phyloP scores from a whole-genome alignment of 2,329 filamentous ascomycete genomes.

The Apiospora hydei region DNA sequence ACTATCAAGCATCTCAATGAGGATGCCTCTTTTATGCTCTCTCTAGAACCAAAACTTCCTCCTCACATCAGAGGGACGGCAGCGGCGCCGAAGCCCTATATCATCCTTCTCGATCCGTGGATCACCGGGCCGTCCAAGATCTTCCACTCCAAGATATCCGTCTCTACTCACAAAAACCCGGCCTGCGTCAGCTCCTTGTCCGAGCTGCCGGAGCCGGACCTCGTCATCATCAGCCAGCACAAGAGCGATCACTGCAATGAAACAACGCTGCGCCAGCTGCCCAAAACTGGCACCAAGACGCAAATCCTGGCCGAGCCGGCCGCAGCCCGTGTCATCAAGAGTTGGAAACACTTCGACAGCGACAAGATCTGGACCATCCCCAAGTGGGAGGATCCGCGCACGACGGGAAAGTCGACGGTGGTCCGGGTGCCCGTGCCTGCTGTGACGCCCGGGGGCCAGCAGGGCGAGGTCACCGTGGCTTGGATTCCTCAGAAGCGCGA shows the following conservation, averaged over 20 bases:
- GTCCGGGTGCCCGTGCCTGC: constrained; percentile 61
- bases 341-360: constrained; percentile 73
- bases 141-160: constrained; percentile 67
- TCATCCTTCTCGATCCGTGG: constrained; percentile 77
- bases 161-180: constrained; percentile 60
- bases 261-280: constrained; percentile 70
- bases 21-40: constrained; percentile 70
- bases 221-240: constrained; percentile 55
- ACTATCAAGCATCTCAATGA: constrained; percentile 69
- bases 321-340: constrained; percentile 69
- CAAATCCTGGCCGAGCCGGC: constrained; percentile 71
- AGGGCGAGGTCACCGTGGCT: constrained; percentile 75
- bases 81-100: constrained; percentile 60
- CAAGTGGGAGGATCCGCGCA: constrained; percentile 53
- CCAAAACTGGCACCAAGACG: constrained; percentile 58
- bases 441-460: constrained; percentile 55
- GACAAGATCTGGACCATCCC: constrained; percentile 54
- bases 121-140: constrained; percentile 67
- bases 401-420: constrained; percentile 43
- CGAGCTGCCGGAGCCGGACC: constrained; percentile 51
- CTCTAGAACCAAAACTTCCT: constrained; percentile 63
- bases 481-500: constrained; percentile 69
- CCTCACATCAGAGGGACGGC: constrained; percentile 42
- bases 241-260: constrained; percentile 74
- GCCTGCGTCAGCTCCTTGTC: constrained; percentile 62